Base-by-base conservation (phyloP, 768 basidiomycete species). In the Fistulinella prunicolor region DNA sequence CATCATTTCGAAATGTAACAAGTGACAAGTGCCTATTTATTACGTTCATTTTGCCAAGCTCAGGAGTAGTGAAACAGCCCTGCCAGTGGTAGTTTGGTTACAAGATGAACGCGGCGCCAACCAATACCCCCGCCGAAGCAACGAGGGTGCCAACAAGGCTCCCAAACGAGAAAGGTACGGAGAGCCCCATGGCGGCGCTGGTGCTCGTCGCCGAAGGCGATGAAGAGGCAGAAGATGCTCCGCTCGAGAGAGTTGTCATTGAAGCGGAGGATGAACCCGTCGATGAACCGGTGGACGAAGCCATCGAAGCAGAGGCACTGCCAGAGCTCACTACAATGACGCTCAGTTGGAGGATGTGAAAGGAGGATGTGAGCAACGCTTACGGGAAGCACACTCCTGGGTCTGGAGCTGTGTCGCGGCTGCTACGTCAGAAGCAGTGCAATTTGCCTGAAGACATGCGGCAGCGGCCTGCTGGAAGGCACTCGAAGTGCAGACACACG, bases 401-500 rank as follows among this genome's bases (percentile, higher is more conserved):
- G 38, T 2, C 46, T 76, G 67, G 23, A 74, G 63, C 10, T 44
- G 43, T 10, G 19, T 1, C 0, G 76, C 77, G 1, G 66, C n/a
- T 1, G 42, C 6, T 1, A 56, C 2, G 9, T 77, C 77, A 0
- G 45, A 41, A 0, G 62, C 0, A 0, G 69, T 57, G 50, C 77
- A 79, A 34, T 56, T 66, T 1, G 51, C n/a, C 19, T 23, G 1
- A 19, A 78, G 61, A 54, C 77, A 78, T 6, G 23, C 1, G 0
- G 1, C 8, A 3, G 70, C 70, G 1, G 60, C 59, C 4, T 1
- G 0, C 47, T 76, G 74, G 73, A 74, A 78, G 2, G 49, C 37
- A 1, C 43, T 9, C 42, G 64, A 72, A 3, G 65, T 56, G 62
- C 77, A 78, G 19, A 73, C 53, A 43, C 77, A 78, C 0, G 47